phyloP scores from a whole-genome alignment of 306 rosid species.

The Cicer pinnatifidum region DNA sequence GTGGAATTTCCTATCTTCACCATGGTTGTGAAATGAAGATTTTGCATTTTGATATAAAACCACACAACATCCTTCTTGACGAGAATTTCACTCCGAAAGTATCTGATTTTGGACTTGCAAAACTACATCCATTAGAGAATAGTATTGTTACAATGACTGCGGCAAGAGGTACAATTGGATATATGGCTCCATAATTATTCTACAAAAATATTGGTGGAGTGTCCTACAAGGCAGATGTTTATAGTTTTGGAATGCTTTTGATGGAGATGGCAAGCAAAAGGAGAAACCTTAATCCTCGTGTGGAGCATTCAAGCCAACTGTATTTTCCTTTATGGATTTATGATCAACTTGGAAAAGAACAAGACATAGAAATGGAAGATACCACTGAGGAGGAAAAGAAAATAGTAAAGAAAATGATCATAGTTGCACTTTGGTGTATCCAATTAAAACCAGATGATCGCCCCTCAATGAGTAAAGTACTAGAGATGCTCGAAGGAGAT shows the following conservation, averaged over 20 bases:
- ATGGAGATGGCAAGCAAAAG: conserved; percentile 36
- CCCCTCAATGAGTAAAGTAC: conserved; percentile 47
- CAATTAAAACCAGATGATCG: conserved; percentile 37
- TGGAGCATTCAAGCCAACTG: conserved; percentile 38
- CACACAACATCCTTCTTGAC: conserved; percentile 23
- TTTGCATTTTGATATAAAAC: conserved; percentile 48
- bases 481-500: conserved; percentile 49
- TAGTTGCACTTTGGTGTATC: conserved; percentile 42
- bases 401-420: conserved; percentile 39
- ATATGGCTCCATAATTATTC: conserved; percentile 35
- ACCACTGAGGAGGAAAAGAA: not conserved
- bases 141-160: conserved; percentile 41
- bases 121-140: conserved; percentile 4
- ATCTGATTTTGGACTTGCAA: conserved; percentile 47
- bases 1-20: conserved; percentile 41
- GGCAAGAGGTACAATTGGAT: conserved; percentile 33
- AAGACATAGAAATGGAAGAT: conserved; percentile 11
- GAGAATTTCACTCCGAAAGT: conserved; percentile 35
- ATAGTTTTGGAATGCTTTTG: conserved; percentile 44
- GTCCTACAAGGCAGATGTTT: conserved; percentile 27
- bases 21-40: conserved; percentile 44
- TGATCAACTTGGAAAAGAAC: not conserved
- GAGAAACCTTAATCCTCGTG: conserved; percentile 16
- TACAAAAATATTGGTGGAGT: conserved; percentile 24
- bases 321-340: conserved; percentile 45